Percentiles rank a stretch among this genome's conserved stretches.
Conservation (phyloP, 805 yeast species). For the Dipodascopsis uninucleata region DNA sequence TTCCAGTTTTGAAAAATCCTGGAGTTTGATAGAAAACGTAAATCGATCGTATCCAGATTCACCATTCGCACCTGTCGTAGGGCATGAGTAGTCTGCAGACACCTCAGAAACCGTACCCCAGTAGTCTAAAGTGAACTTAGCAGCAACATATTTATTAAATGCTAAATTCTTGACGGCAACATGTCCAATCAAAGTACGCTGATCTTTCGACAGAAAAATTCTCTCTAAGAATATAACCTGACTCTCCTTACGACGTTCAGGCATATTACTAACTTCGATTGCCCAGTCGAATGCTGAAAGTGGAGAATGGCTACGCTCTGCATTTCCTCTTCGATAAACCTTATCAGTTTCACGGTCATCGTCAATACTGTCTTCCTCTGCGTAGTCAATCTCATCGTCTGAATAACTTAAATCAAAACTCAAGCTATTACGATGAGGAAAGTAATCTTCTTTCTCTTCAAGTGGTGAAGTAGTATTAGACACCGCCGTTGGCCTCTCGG, state of each 20-base stretch:
- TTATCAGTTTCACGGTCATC: conserved; percentile 2
- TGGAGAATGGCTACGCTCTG: conserved; percentile 8
- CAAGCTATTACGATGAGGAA: conserved; percentile 24
- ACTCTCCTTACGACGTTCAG: conserved; percentile 12
- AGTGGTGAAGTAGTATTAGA: conserved; percentile 63
- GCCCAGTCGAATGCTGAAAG: conserved; percentile 33
- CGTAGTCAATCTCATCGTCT: conserved; percentile 21
- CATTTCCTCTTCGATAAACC: background rate
- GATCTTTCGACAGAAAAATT: conserved; percentile 55
- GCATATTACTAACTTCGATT: conserved; percentile 36
- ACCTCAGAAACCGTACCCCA: conserved; percentile 77
- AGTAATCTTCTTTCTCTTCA: conserved; percentile 37
- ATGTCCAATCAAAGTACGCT: conserved; percentile 60
- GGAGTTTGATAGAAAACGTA: conserved; percentile 52
- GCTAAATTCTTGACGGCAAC: conserved; percentile 74
- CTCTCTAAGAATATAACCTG: conserved; percentile 59
- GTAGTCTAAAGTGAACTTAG: conserved; percentile 70
- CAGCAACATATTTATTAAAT: conserved; percentile 62
- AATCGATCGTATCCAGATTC: conserved; percentile 56
- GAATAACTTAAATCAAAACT: conserved; percentile 31
- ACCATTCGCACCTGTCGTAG: no score
- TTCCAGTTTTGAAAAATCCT: conserved; percentile 35
- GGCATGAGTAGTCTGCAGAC: conserved; percentile 56
- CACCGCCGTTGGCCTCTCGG: conserved; percentile 74
- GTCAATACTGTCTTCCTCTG: conserved; percentile 4